Base-by-base conservation (phyloP, 306 rosid genomes). In the Casuarina glauca region DNA sequence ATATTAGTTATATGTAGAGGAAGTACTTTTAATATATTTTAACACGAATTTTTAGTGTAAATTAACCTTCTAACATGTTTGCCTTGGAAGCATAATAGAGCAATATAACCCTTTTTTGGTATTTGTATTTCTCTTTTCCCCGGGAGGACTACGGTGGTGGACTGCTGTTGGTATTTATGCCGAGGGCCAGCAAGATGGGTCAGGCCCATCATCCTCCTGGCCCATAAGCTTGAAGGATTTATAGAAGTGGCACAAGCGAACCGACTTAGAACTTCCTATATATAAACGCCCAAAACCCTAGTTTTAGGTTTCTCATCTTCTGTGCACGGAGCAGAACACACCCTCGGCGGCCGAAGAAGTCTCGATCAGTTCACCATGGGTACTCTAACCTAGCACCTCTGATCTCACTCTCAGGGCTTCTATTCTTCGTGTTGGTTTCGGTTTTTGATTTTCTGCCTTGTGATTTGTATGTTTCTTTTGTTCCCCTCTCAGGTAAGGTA, bases 401-500 rank as follows among this genome's bases (percentile, higher is more conserved):
- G 72, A 64, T 63, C 19, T 49, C 45, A 9, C 35, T 2, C 43
- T 13, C 4, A 9, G 13, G 3, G 50, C 4, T 4, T 44, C 16
- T 53, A 12, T 17, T 0, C 15, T 38, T n/a, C 0, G 3, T 19
- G 6, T 26, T 26, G 5, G 26, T 43, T 60, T 39, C 70, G 11
- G 0, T 5, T 32, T 11, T 4, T 8, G 57, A 70, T 10, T 0
- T 74, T 57, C 15, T n/a, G 52, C 0, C 1, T 26, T 6, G 4
- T 3, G 49, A 4, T 52, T 15, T 52, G 58, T 0, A 1, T 11
- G 9, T 2, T 16, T 10, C 6, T 43, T 54, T 1, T 9, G 9
- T 3, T 19, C 9, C 17, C 9, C 57, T 57, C 5, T 54, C 85
- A 80, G 89, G 87, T 58, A 86, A 86, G 82, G 90, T 86, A 48